A percentile compares a stretch with the other conserved stretches of the same genome.
Evolutionary conservation across 2,329 filamentous ascomycete species (phyloP).

Genomic region (Pseudofabraea citricarpa): DNA sequence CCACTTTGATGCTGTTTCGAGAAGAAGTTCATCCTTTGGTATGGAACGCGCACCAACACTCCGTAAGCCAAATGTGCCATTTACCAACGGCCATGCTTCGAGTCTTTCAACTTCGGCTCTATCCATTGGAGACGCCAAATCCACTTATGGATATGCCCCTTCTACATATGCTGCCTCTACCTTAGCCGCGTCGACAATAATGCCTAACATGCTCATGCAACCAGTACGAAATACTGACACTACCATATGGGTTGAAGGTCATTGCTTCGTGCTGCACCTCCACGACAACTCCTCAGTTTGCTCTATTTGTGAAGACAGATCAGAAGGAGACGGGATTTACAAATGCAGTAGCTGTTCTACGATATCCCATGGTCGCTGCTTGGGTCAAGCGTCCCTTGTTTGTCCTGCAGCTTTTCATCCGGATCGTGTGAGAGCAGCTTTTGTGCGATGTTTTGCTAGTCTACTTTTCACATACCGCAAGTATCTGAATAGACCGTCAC

Average conservation of each 20-base stretch:
- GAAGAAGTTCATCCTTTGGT: constrained; percentile 90
- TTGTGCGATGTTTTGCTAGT: constrained; percentile 62
- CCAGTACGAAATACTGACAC: constrained; percentile 75
- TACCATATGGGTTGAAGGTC: constrained; percentile 78
- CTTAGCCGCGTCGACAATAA: constrained; percentile 76
- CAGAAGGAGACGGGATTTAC: constrained; percentile 64
- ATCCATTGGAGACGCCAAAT: constrained; percentile 28
- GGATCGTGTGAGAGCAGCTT: constrained; percentile 58
- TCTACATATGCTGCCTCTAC: constrained; percentile 86
- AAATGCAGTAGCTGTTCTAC: constrained; percentile 63
- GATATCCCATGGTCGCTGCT: constrained; percentile 52
- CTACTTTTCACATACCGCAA: constrained; percentile 63
- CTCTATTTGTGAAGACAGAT: constrained; percentile 71
- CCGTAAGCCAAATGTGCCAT: constrained; percentile 68
- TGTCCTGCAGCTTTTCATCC: constrained; percentile 58
- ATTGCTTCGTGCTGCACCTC: constrained; percentile 66
- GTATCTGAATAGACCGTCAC: constrained; percentile 52
- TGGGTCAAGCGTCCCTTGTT: constrained; percentile 59
- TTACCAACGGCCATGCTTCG: constrained; percentile 60
- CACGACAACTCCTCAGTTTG: constrained; percentile 59
- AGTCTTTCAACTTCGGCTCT: constrained; percentile 65
- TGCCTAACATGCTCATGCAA: constrained; percentile 79
- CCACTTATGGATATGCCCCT: constrained; percentile 63
- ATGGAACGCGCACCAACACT: constrained; percentile 65
- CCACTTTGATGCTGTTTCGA: constrained; percentile 72